Conservation (phyloP, 192 early-diverging fungal genomes). For the Diversispora epigaea region DNA sequence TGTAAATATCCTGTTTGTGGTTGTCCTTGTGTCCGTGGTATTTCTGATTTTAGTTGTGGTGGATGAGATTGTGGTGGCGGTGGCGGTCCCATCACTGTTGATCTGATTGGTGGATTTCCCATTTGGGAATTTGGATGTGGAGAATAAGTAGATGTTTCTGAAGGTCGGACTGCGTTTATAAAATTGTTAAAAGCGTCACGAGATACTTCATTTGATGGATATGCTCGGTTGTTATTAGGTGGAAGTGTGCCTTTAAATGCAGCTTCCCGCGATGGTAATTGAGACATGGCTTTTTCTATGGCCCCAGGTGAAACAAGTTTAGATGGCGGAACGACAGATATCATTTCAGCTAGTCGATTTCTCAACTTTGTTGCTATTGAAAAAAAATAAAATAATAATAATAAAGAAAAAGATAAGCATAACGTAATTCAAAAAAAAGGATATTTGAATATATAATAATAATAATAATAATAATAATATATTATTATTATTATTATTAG, state of each 20-base stretch:
- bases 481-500: no score
- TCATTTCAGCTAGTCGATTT: conserved; percentile 37
- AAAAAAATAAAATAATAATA: neutral
- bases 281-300: conserved; percentile 45
- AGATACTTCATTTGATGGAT: conserved; percentile 39
- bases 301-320: conserved; percentile 36
- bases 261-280: conserved; percentile 42
- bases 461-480: neutral
- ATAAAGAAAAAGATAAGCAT: neutral
- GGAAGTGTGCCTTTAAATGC: conserved; percentile 52
- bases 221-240: conserved; percentile 48
- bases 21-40: no score
- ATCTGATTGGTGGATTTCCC: no score
- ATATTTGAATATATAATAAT: no score
- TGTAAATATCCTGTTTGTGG: no score
- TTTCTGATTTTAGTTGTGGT: no score
- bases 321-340: conserved; percentile 40
- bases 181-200: neutral
- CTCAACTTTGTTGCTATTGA: conserved; percentile 38
- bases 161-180: neutral
- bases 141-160: neutral
- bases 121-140: no score
- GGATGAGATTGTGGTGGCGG: no score
- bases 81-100: no score
- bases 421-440: neutral